phyloP scores from a whole-genome alignment of 129 eudicot species.

The Flaveria ramosissima region DNA sequence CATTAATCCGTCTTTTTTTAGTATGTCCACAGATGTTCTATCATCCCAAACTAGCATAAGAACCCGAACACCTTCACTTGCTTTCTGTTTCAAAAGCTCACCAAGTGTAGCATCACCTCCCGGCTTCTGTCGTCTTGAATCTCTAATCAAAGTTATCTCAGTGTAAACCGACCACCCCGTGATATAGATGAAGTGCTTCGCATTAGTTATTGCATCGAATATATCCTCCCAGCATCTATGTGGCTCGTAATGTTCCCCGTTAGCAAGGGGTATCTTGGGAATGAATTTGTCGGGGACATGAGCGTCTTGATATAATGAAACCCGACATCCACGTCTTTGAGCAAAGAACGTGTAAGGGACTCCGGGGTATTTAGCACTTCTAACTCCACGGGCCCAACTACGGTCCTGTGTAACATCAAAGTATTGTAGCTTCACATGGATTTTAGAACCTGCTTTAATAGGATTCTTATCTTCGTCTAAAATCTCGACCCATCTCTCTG shows the following conservation, averaged over 20 bases:
- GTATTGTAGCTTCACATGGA: constrained; percentile 63
- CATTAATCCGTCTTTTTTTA: constrained; percentile 74
- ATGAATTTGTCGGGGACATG: constrained; percentile 69
- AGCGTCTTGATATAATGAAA: constrained; percentile 72
- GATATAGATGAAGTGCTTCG: constrained; percentile 68
- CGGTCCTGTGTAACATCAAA: constrained; percentile 69
- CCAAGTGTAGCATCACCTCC: constrained; percentile 75
- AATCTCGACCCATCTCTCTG: constrained; percentile 69
- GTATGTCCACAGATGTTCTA: constrained; percentile 60
- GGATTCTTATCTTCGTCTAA: constrained; percentile 62
- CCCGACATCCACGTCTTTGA: constrained; percentile 64
- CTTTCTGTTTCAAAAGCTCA: constrained; percentile 69
- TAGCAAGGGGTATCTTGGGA: constrained; percentile 63
- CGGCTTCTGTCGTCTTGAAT: constrained; percentile 57
- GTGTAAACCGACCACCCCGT: constrained; percentile 85
- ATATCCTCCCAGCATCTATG: constrained; percentile 76
- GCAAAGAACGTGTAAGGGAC: constrained; percentile 71
- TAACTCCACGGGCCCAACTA: constrained; percentile 58
- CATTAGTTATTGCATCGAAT: constrained; percentile 72
- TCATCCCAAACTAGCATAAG: constrained; percentile 79
- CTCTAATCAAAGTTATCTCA: constrained; percentile 65
- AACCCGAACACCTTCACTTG: constrained; percentile 69
- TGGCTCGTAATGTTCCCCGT: constrained; percentile 64
- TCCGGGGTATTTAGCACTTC: constrained; percentile 61
- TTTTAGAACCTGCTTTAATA: constrained; percentile 53